Evolutionary conservation across 176 grass and related monocot species (phyloP).

Genomic region (Oryza meyeriana): DNA sequence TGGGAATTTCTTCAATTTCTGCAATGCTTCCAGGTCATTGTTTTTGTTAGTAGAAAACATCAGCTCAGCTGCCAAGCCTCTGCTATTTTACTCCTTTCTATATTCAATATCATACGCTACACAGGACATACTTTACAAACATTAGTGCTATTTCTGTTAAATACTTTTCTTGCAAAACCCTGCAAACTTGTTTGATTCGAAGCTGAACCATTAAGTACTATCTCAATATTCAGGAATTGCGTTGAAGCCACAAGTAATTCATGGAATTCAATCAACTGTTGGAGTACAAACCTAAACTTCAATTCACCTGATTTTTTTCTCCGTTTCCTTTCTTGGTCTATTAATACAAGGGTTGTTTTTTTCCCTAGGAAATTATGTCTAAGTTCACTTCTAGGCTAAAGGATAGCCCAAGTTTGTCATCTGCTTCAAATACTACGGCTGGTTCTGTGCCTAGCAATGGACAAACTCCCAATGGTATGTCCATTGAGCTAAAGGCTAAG

Average conservation of each 20-base stretch:
- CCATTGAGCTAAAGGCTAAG: slow-evolving; percentile 42
- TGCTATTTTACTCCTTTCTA: neutral
- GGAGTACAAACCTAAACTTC: slow-evolving; percentile 40
- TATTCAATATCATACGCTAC: neutral
- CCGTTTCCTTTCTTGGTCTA: slow-evolving; percentile 6
- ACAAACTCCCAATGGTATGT: slow-evolving; percentile 23
- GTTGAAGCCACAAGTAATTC: slow-evolving; percentile 66
- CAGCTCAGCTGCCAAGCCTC: neutral
- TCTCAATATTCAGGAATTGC: slow-evolving; percentile 56
- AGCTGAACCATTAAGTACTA: slow-evolving; percentile 14
- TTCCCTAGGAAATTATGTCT: slow-evolving; percentile 56
- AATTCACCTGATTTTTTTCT: slow-evolving; percentile 4
- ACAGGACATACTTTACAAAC: neutral
- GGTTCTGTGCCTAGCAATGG: slow-evolving; percentile 44
- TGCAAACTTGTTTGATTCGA: slow-evolving; percentile 27
- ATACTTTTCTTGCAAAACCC: slow-evolving; percentile 5
- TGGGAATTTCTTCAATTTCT: slow-evolving; percentile 19
- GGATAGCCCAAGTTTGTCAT: slow-evolving; percentile 30
- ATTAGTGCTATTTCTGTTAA: slow-evolving; percentile 14
- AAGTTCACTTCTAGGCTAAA: slow-evolving; percentile 60
- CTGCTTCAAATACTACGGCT: slow-evolving; percentile 27
- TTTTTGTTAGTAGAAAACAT: slow-evolving; percentile 2
- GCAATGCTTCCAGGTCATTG: neutral
- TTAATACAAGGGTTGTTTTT: slow-evolving; percentile 21
- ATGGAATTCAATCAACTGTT: slow-evolving; percentile 67